Evolutionary conservation across 768 basidiomycete genomes (phyloP).

Genomic region (Lactarius hatsudake): DNA sequence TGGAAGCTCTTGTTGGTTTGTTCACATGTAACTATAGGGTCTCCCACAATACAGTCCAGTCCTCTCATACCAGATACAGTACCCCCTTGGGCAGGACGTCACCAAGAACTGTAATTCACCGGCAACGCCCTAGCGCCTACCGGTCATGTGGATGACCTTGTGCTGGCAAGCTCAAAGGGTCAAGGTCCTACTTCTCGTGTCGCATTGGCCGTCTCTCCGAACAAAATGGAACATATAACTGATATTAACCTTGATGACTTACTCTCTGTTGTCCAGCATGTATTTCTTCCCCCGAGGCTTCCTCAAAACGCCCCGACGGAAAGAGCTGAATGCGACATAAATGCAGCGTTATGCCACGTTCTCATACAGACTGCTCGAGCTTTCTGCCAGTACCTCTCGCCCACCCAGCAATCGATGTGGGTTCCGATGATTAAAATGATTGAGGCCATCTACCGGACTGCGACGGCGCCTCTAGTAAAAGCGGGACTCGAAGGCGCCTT

Average conservation of each 20-base stretch:
- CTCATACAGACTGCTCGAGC: slow-evolving; percentile 1
- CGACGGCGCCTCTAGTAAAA: background rate
- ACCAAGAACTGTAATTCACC: background rate
- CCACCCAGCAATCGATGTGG: slow-evolving; percentile 1
- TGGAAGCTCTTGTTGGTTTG: background rate
- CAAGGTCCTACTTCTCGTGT: background rate
- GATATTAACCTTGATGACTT: background rate
- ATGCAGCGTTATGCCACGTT: slow-evolving; percentile 4
- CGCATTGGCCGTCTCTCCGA: background rate
- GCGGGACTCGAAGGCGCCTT: background rate
- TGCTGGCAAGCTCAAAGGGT: background rate
- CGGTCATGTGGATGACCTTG: background rate
- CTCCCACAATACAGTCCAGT: background rate
- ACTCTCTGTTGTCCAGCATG: slow-evolving; percentile 8
- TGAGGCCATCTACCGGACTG: background rate
- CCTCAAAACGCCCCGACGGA: slow-evolving; percentile 1
- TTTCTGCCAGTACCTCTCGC: background rate
- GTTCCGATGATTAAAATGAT: slow-evolving; percentile 5
- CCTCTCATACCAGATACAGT: background rate
- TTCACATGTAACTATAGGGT: background rate
- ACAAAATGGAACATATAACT: background rate
- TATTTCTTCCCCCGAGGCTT: slow-evolving; percentile 22
- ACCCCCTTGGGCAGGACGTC: background rate
- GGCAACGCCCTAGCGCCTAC: background rate
- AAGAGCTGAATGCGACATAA: background rate